Evolutionary conservation across 2,329 filamentous ascomycete species (phyloP), one percentile per base, ranked within the genome.

Genomic region (Lachnellula cervina): DNA sequence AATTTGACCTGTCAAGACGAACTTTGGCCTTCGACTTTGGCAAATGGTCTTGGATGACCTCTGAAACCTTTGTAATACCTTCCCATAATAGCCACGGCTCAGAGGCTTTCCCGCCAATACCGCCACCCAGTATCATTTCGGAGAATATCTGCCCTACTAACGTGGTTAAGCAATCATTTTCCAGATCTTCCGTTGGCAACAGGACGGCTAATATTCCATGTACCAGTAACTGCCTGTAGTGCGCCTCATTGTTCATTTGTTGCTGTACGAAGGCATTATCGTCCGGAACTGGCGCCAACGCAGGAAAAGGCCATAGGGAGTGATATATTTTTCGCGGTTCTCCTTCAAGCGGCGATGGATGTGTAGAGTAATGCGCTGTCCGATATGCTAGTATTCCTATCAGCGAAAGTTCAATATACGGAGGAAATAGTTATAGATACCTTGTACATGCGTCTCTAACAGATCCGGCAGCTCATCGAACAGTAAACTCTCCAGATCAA

Each of bases 51-150:
- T 71, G 71, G 60, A 80, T 67, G 48, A 74, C 69, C 59, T 79
- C 77, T 57, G 82, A 80, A 59, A 87, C 73, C 68, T 93, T 95
- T 63, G 86, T 87, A 59, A 96, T 81, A 56, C 83, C 80, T 70
- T 96, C 91, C 83, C 88, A 96, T 62, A 97, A 73, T 67, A 97
- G 81, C 89, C 90, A 95, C 23, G 89, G 89, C 73, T 97, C 87
- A 63, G 88, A 90, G 42, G 88, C 80, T 70, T 88, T 95, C 66
- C 87, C 88, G 65, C 86, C 84, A 65, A 97, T 78, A 56, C 88
- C 81, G 64, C 90, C 91, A 59, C 90, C 90, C 61, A 99, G 78
- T 59, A 97, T 89, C 70, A 96, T 84, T 72, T 97, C 91, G 6
- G 91, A 89, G 59, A 97, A 79, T 62, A 97, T 88, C 72, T 97